A percentile compares a stretch with the other conserved stretches of the same genome.
Conservation (phyloP, 805 yeast species). For the Yarrowia sp. region DNA sequence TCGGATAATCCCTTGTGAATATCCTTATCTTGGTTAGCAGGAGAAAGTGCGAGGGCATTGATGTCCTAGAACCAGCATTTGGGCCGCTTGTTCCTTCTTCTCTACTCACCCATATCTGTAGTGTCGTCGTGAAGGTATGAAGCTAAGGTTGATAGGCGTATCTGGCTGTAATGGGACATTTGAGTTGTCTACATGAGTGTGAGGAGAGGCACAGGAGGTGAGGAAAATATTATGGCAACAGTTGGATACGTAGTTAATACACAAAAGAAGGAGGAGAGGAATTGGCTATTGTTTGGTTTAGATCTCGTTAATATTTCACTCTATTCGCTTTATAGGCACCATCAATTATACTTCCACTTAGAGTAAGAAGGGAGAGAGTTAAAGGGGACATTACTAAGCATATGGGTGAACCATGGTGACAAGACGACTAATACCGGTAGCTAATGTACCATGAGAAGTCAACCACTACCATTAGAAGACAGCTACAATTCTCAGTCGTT, state of each 20-base stretch:
- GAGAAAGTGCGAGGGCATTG: background rate
- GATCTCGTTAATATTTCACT: too few relatives aligned
- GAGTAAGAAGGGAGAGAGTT: too few relatives aligned
- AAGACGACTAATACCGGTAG: too few relatives aligned
- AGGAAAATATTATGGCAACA: background rate
- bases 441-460: too few relatives aligned
- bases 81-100: too few relatives aligned
- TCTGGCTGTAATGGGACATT: constrained; percentile 20
- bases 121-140: constrained; percentile 17
- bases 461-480: background rate
- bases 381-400: too few relatives aligned
- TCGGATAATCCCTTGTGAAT: constrained; percentile 73
- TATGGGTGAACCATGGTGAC: too few relatives aligned
- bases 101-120: constrained; percentile 22
- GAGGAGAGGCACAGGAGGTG: background rate
- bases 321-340: too few relatives aligned
- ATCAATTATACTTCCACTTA: too few relatives aligned
- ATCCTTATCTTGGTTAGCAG: constrained; percentile 58
- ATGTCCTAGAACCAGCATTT: too few relatives aligned
- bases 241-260: background rate
- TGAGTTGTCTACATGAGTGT: constrained; percentile 9
- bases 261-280: too few relatives aligned
- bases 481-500: background rate
- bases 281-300: too few relatives aligned
- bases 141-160: constrained; percentile 33